Evolutionary conservation across 257 asterid species (phyloP).

Genomic region (Echium plantagineum): DNA sequence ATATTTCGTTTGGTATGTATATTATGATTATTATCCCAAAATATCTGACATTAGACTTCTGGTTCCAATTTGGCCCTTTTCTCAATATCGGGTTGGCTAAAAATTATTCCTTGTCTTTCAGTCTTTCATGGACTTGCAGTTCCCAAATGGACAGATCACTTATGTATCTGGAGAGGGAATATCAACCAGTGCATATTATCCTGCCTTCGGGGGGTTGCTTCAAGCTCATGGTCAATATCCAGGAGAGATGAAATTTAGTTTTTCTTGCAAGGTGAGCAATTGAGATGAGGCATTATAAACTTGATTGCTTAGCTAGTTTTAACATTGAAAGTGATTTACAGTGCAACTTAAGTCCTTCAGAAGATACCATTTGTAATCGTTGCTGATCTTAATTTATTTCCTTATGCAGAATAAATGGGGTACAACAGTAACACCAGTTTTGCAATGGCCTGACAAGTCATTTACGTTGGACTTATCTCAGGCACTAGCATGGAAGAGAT

Average conservation of each 20-base stretch:
- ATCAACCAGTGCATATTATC: slow-evolving; percentile 82
- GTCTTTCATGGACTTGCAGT: slow-evolving; percentile 98
- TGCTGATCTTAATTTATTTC: slow-evolving; percentile 6
- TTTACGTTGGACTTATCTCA: slow-evolving; percentile 72
- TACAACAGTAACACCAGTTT: slow-evolving; percentile 63
- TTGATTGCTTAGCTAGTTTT: slow-evolving; percentile 1
- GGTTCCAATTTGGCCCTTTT: not conserved
- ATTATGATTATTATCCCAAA: too few relatives aligned
- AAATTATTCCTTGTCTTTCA: slow-evolving; percentile 16
- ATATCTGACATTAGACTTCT: too few relatives aligned
- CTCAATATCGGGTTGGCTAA: not conserved
- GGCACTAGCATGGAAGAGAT: slow-evolving; percentile 96
- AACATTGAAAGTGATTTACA: too few relatives aligned
- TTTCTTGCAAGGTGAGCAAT: slow-evolving; percentile 78
- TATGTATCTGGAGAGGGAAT: slow-evolving; percentile 90
- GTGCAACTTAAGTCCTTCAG: not conserved
- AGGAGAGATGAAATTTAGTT: slow-evolving; percentile 91
- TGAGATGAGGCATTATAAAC: slow-evolving; percentile 1
- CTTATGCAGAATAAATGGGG: slow-evolving; percentile 79
- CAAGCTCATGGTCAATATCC: slow-evolving; percentile 99
- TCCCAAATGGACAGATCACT: slow-evolving; percentile 92
- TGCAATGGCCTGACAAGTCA: slow-evolving; percentile 92
- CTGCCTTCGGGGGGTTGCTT: slow-evolving; percentile 78
- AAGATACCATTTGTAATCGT: slow-evolving; percentile 2
- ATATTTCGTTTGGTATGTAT: too few relatives aligned